A percentile compares a stretch with the other conserved stretches of the same genome.
These are phyloP conservation scores for Entonaema liquescens DNA, from an alignment of 495 filamentous ascomycete genomes.

Conservation along the genomic window DNA sequence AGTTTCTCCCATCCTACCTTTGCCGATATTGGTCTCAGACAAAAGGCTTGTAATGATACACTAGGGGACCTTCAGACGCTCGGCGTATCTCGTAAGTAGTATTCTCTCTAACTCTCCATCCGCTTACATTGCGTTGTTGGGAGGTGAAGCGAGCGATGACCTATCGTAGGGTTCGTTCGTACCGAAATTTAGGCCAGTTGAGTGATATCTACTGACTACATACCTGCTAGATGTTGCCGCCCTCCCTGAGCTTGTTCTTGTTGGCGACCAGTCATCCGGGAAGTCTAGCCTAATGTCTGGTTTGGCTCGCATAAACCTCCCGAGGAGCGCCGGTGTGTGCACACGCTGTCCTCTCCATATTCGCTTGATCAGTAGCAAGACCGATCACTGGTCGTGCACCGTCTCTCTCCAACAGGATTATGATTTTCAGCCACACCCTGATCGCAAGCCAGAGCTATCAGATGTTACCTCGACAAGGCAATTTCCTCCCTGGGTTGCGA, in stretches of 20 bases:
- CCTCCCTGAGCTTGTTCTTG: conserved; percentile 78
- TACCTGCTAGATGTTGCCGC: conserved; percentile 56
- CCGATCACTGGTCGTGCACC: conserved; percentile 61
- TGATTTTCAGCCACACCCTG: conserved; percentile 48
- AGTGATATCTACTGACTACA: neutral
- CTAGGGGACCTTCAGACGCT: conserved; percentile 56
- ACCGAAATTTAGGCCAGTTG: no score
- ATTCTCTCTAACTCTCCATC: neutral
- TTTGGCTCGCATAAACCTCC: conserved; percentile 79
- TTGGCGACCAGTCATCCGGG: conserved; percentile 83
- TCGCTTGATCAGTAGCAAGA: conserved; percentile 63
- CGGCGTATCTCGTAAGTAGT: conserved; percentile 52
- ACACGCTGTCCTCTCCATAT: conserved; percentile 83
- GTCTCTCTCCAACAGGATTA: conserved; percentile 70
- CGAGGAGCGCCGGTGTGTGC: conserved; percentile 72
- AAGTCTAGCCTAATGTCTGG: conserved; percentile 85
- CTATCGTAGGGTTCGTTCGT: no score
- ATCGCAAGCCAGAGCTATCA: conserved; percentile 44
- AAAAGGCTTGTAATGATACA: conserved; percentile 59
- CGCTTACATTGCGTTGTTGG: neutral
- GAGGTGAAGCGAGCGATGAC: neutral
- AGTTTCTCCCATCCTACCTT: conserved; percentile 49
- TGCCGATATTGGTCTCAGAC: conserved; percentile 53
- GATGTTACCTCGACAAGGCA: conserved; percentile 53
- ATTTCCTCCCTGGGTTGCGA: conserved; percentile 58